Evolutionary conservation across 1,284 basidiomycete genomes (phyloP).

Genomic region (Trichosporon sp.): DNA sequence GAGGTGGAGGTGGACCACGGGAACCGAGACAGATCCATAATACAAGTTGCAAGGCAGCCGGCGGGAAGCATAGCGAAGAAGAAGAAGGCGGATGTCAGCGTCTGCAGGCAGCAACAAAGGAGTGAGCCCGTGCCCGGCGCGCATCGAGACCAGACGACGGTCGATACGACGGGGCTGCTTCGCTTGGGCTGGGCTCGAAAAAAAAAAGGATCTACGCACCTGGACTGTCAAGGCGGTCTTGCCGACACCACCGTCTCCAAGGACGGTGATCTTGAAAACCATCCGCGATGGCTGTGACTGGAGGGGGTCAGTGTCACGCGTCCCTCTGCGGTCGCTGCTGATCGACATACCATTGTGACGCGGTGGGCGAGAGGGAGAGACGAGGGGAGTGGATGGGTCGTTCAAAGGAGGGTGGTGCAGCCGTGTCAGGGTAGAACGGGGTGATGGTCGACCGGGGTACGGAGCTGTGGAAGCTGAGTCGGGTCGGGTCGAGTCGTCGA

Average conservation of each 20-base stretch:
- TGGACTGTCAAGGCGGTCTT: slow-evolving; percentile 96
- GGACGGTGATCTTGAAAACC: slow-evolving; percentile 70
- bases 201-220: slow-evolving; percentile 60
- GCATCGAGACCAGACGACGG: background rate
- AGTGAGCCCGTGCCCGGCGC: background rate
- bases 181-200: background rate
- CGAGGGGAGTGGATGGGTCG: slow-evolving; percentile 1
- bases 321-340: background rate
- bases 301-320: background rate
- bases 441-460: background rate
- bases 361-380: background rate
- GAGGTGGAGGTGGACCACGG: background rate
- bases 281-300: slow-evolving; percentile 39
- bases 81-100: background rate
- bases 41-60: background rate
- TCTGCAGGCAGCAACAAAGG: background rate
- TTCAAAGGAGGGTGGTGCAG: background rate
- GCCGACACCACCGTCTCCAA: slow-evolving; percentile 96
- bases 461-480: background rate
- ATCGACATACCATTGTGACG: slow-evolving; percentile 14
- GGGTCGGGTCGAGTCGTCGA: background rate
- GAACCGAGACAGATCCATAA: background rate
- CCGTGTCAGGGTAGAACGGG: background rate
- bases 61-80: background rate
- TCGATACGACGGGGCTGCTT: no score